Evolutionary conservation across 106 monocot species (phyloP), one percentile per base, ranked within the genome.

Genomic region (Ottelia alismoides): DNA sequence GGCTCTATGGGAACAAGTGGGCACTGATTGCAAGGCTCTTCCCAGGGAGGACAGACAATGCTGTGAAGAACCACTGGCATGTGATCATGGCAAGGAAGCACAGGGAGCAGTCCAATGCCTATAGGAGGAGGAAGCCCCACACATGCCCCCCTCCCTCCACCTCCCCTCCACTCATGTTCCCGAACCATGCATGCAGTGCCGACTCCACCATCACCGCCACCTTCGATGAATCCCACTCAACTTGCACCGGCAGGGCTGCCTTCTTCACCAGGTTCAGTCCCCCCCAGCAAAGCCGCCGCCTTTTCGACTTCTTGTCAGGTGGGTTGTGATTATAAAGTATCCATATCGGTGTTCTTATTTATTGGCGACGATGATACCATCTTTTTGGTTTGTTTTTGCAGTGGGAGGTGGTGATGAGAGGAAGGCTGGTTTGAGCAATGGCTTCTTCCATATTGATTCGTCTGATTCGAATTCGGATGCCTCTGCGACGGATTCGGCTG

Each of bases 41-140:
- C 53, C 78, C 78, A 4, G 88, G 88, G 2, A 73, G 88, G 26
- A 88, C 88, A 25, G 88, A 88, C 61, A 88, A 88, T 71, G 88
- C 88, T 20, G 78, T 88, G 23, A 88, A 88, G 78, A 88, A 88
- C 63, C 83, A 83, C 48, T 88, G 82, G 83, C 88, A 88, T 68
- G 88, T 88, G 27, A 67, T 88, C 63, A 79, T 79, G 83, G 78
- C 88, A 0, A 82, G 88, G 55, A 83, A 57, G 66, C 70, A 73
- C 20, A 78, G 82, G 50, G 78, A 83, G 51, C 61, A 72, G 30
- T 66, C 72, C 40, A 67, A 32, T 46, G 48, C 64, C 21, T 66
- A 29, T 53, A 60, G 76, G 63, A 76, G 80, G 47, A 73, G 76
- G 51, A 85, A 45, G 19, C 31, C 64, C 4, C 64, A 58, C 56